Percentiles rank a stretch among this genome's conserved stretches.
Evolutionary conservation across 108 stramenopile genomes (phyloP).

Genomic region (Cyclotella distinguenda): DNA sequence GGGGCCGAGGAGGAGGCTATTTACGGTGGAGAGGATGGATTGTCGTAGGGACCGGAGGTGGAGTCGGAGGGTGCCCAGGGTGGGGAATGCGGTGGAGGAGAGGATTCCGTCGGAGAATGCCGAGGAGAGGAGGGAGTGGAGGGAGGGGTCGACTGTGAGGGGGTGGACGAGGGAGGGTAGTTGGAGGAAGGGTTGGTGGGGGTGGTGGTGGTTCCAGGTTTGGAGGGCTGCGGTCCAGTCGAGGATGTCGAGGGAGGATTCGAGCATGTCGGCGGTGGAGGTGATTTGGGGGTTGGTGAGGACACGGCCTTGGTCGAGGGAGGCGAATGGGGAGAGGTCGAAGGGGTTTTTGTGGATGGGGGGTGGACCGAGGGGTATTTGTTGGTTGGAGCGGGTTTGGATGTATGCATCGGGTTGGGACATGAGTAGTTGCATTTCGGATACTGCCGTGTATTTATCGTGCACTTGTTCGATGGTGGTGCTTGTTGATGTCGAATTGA

Average conservation of each 20-base stretch:
- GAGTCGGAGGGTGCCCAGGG: slow-evolving; percentile 60
- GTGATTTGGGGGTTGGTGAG: too few relatives aligned
- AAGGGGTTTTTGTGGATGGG: too few relatives aligned
- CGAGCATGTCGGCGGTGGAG: too few relatives aligned
- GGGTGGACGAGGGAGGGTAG: slow-evolving; percentile 47
- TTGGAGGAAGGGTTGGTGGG: slow-evolving; percentile 50
- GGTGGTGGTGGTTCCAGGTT: neutral
- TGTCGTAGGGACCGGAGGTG: slow-evolving; percentile 55
- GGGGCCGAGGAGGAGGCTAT: slow-evolving; percentile 63
- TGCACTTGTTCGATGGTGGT: slow-evolving; percentile 38
- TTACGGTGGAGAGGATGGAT: slow-evolving; percentile 62
- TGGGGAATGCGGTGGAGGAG: slow-evolving; percentile 68
- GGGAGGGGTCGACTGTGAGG: slow-evolving; percentile 58
- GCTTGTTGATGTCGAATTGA: slow-evolving; percentile 42
- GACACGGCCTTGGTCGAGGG: too few relatives aligned
- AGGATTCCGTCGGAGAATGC: slow-evolving; percentile 73
- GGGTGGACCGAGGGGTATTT: too few relatives aligned
- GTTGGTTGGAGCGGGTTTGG: too few relatives aligned
- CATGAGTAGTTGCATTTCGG: slow-evolving; percentile 57
- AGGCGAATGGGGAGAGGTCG: too few relatives aligned
- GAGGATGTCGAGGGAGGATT: too few relatives aligned
- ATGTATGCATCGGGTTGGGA: too few relatives aligned
- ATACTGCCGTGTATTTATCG: slow-evolving; percentile 41
- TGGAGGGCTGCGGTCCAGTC: neutral
- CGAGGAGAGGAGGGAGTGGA: slow-evolving; percentile 58